Base-by-base conservation (phyloP, 192 early-diverging fungal genomes). In the Powellomyces hirtus region DNA sequence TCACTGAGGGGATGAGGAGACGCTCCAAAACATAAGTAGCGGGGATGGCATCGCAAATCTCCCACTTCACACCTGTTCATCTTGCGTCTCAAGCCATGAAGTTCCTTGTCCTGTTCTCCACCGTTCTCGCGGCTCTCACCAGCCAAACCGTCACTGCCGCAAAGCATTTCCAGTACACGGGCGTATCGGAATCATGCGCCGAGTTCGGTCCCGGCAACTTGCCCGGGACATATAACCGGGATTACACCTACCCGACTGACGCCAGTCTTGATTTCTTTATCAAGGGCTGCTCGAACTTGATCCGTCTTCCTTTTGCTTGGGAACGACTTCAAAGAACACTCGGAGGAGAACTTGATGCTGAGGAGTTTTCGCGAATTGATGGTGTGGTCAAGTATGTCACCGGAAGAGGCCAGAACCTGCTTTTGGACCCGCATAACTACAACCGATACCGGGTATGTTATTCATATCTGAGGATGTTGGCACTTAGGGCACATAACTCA, bases 361-460 rank as follows among this genome's bases (percentile, higher is more conserved):
- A 68, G 20, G 60, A 71, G 8, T 18, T 71, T 22, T 22, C 13
- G 5, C 50, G 20, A 22, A 38, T 71, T 26, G 45, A 72, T 31
- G 27, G 4, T n/a, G 14, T 37, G 7, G 66, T 71, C 26, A 66
- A 51, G 10, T 18, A 27, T 10, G 66, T 45, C 64, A 72, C 62
- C 70, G 63, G 38, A 8, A 4, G 18, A 4, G 68, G 68, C 31
- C 29, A 34, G 4, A 26, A 26, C 36, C 29, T 45, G 5, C 16
- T 71, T 8, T 50, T 71, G 5, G 70, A 71, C 62, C 65, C 64
- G 5, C 70, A 71, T 68, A 71, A 71, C 68, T 71, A 70, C 29
- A 46, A 22, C 13, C 58, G 64, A 27, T 71, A 71, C 53, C 11
- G n/a, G n/a, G n/a, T n/a, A n/a, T n/a, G n/a, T n/a, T n/a, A n/a